Conservation (phyloP, 495 filamentous ascomycete genomes). For the Penicillium simplicissimum region DNA sequence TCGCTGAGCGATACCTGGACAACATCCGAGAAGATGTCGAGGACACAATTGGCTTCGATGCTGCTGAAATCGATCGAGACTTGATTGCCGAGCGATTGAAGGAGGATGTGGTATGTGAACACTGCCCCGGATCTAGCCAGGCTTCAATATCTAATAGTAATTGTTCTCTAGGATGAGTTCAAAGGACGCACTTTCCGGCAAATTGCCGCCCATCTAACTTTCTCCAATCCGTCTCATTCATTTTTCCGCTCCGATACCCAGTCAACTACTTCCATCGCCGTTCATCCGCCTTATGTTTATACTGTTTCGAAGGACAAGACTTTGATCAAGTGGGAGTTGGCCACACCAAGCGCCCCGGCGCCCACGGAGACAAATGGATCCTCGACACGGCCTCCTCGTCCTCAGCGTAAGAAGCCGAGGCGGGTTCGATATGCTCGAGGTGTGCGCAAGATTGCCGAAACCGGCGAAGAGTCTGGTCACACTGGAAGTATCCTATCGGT, state of each 20-base stretch:
- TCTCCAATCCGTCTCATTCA: slow-evolving; percentile 60
- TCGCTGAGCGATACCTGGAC: slow-evolving; percentile 91
- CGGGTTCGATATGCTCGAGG: slow-evolving; percentile 66
- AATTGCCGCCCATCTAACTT: slow-evolving; percentile 68
- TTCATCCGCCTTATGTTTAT: slow-evolving; percentile 76
- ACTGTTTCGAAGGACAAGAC: slow-evolving; percentile 82
- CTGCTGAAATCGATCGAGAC: slow-evolving; percentile 87
- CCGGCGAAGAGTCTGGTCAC: slow-evolving; percentile 71
- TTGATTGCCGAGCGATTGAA: slow-evolving; percentile 85
- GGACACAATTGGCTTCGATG: slow-evolving; percentile 80
- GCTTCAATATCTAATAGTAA: slow-evolving; percentile 8
- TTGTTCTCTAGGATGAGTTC: slow-evolving; percentile 62
- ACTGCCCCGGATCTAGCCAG: neutral
- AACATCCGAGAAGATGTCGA: slow-evolving; percentile 81
- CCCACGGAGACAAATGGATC: slow-evolving; percentile 49
- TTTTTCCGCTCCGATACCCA: slow-evolving; percentile 76
- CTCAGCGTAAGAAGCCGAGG: slow-evolving; percentile 69
- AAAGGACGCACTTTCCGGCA: slow-evolving; percentile 86
- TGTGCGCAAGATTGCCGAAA: slow-evolving; percentile 59
- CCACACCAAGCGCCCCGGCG: slow-evolving; percentile 36
- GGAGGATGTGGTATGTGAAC: slow-evolving; percentile 71
- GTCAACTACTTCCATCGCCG: slow-evolving; percentile 75
- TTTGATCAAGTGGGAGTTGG: slow-evolving; percentile 84
- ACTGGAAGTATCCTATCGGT: slow-evolving; percentile 74
- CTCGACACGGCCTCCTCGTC: slow-evolving; percentile 63